A percentile compares a stretch with the other conserved stretches of the same genome.
These are phyloP conservation scores for Didymella pomorum DNA, from an alignment of 2,329 filamentous ascomycete species.

Conservation along the genomic window DNA sequence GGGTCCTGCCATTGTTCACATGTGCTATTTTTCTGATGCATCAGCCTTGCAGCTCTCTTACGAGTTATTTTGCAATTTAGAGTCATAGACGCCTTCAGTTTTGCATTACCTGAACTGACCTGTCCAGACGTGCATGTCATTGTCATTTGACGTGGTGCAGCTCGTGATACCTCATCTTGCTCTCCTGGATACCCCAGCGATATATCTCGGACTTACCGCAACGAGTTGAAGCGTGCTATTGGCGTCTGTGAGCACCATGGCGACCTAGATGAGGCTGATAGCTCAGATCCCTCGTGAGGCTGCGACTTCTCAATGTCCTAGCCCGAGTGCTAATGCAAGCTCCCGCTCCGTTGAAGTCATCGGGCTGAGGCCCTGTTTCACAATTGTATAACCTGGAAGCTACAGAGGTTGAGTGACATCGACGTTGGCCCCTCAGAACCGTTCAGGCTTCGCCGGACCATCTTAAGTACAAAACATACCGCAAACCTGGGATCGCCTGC, in stretches of 20 bases:
- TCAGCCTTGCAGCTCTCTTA: not conserved
- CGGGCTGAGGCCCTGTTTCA: constrained; percentile 1
- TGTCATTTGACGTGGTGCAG: not conserved
- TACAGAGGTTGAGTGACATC: not conserved
- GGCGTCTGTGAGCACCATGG: constrained; percentile 2
- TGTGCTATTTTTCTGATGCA: not conserved
- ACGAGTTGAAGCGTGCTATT: not conserved
- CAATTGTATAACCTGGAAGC: not conserved
- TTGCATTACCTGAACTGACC: not conserved
- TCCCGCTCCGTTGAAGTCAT: not conserved
- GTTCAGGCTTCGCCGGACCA: not conserved
- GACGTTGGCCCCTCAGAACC: not conserved
- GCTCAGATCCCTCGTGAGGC: not conserved
- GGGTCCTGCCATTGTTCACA: constrained; percentile 1
- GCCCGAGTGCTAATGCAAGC: constrained; percentile 8
- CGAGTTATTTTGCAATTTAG: not conserved
- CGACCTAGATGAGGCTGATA: constrained; percentile 1
- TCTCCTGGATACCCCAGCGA: constrained; percentile 2
- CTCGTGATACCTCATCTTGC: not conserved
- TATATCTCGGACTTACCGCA: not conserved
- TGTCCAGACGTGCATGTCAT: not conserved
- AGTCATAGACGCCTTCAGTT: not conserved
- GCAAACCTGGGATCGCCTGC: constrained; percentile 3
- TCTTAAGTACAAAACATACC: not conserved
- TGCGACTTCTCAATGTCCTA: not conserved